Base-by-base conservation (phyloP, 2,329 filamentous ascomycete genomes). In the Trichoderma breve region DNA sequence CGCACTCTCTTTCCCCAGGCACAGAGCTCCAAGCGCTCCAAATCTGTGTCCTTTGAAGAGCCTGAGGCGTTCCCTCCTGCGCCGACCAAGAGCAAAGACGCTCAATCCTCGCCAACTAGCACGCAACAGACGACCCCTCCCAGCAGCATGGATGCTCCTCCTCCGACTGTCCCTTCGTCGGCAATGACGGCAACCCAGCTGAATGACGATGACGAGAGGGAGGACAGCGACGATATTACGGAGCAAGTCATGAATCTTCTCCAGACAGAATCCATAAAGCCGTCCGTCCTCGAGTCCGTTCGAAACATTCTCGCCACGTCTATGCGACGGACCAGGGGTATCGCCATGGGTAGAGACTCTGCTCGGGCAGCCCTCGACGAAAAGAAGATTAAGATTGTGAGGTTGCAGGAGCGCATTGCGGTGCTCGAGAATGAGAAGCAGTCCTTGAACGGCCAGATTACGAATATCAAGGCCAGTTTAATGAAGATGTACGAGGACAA, bases 281-380 rank as follows among this genome's bases (percentile, higher is more conserved):
- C 79, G 1, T 72, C 76, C 0, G 80, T 83, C 1, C 79, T 83
- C 5, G 72, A 75, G 2, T 80, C 77, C 26, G 78, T 91, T 2
- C 79, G 80, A 0, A 72, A 74, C 28, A 75, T 88, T 8, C 82
- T 93, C 36, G 83, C 85, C 43, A 86, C 82, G 58, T 85, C 92
- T 74, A 86, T 88, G 18, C 81, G 90, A 66, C 86, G 85, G 66
- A 84, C 86, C 0, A 88, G 87, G 76, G 92, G 92, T 0, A 84
- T 92, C 24, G 84, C 85, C 51, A 86, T 86, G 73, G 91, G 91
- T 0, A 84, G 92, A 3, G 92, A 95, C 73, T 87, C 91, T 7
- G 86, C 88, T 4, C 83, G 92, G n/a, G 79, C 87, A 9, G 87
- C 86, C 4, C 77, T 93, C 39, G 90, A 88, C 77, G 84, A 85